A percentile compares a stretch with the other conserved stretches of the same genome.
phyloP scores from a whole-genome alignment of 2,329 filamentous ascomycete species.

The Magnaporthiopsis rhizophila region DNA sequence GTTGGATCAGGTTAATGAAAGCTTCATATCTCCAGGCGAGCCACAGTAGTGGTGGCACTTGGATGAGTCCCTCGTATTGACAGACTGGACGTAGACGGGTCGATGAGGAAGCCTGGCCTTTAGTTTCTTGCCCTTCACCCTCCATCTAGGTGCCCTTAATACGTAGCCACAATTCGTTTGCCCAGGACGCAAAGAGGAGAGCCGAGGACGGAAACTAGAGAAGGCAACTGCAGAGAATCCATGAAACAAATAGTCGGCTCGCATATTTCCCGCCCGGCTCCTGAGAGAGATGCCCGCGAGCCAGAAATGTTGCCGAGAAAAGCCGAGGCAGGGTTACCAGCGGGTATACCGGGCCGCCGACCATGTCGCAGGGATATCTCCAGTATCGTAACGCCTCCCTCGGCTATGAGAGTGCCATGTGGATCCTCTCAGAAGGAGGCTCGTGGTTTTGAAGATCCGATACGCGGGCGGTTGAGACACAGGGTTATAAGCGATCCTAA shows the following conservation, averaged over 20 bases:
- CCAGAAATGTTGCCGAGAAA: background rate
- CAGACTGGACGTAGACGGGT: background rate
- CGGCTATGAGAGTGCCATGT: background rate
- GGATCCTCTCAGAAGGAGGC: background rate
- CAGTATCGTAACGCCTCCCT: background rate
- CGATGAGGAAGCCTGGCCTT: background rate
- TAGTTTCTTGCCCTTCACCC: no score
- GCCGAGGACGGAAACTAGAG: no score
- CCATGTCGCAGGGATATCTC: background rate
- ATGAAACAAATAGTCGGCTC: no score
- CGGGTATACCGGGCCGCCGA: no score
- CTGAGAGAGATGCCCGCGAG: no score
- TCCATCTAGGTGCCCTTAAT: no score
- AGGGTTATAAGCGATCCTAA: background rate
- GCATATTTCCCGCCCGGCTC: no score
- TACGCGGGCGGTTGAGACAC: background rate
- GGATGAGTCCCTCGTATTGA: background rate
- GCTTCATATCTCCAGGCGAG: background rate
- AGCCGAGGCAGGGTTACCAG: background rate
- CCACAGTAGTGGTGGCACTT: constrained; percentile 2
- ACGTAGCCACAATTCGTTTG: no score
- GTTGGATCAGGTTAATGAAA: constrained; percentile 8
- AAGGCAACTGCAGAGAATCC: no score
- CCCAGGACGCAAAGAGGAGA: background rate
- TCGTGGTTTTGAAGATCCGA: background rate